Evolutionary conservation across 352 stramenopile species (phyloP).

Genomic region (Phytophthora pinifolia): DNA sequence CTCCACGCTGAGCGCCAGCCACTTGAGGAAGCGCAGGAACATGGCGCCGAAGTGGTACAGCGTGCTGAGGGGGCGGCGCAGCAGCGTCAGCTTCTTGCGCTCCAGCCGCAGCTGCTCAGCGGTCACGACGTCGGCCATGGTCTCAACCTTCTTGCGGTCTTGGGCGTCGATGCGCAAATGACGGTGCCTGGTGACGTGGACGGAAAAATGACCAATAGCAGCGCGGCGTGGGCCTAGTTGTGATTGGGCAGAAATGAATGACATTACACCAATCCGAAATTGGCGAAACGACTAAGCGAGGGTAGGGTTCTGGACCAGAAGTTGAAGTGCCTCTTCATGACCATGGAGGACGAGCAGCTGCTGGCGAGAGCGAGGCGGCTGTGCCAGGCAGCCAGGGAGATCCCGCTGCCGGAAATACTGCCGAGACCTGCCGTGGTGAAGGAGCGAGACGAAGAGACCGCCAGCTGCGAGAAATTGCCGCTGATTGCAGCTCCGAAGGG

Average conservation of each 20-base stretch:
- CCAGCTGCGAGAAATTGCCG: conserved; percentile 2
- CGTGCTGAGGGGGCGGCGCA: conserved; percentile 70
- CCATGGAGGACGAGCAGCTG: conserved; percentile 29
- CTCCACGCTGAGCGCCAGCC: conserved; percentile 61
- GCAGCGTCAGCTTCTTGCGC: conserved; percentile 84
- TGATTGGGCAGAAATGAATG: conserved; percentile 23
- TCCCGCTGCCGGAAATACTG: conserved; percentile 9
- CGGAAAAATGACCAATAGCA: too few relatives aligned
- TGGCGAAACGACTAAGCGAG: too few relatives aligned
- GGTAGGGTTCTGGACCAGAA: too few relatives aligned
- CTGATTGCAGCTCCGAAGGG: background rate
- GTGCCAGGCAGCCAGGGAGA: conserved; percentile 33
- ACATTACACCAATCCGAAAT: conserved; percentile 1
- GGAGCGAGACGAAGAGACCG: background rate
- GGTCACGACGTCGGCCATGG: conserved; percentile 16
- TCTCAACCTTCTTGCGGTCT: conserved; percentile 8
- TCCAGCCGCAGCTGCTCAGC: conserved; percentile 62
- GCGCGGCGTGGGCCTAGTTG: too few relatives aligned
- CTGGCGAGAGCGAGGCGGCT: conserved; percentile 46
- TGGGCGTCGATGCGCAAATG: conserved; percentile 7
- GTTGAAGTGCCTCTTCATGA: conserved; percentile 11
- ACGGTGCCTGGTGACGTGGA: conserved; percentile 16
- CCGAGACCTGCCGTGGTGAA: too few relatives aligned
- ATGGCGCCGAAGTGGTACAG: conserved; percentile 87
- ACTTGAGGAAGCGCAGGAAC: conserved; percentile 70